Evolutionary conservation across 345 rosid species (phyloP), one percentile per base, ranked within the genome.

Genomic region (Linum tenue): DNA sequence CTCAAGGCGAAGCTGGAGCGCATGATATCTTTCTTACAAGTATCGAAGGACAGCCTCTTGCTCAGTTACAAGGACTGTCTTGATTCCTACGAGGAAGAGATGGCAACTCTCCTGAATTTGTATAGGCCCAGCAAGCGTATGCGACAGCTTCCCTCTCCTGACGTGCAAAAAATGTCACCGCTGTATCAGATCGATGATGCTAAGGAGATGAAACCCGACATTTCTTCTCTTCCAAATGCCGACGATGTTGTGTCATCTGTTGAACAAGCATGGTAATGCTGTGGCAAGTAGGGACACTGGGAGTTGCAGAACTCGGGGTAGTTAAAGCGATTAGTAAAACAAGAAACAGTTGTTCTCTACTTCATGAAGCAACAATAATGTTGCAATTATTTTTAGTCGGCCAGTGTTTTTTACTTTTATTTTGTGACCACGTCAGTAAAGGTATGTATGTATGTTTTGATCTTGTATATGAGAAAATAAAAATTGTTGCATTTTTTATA

Each of bases 171-270:
- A 76, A 78, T 78, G 67, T 63, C 79, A 44, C 97, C 87, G 67
- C 63, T 79, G 56, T 87, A 85, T 73, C 98, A 80, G 69, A 74
- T 82, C 78, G 85, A 76, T 81, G 96, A 87, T 77, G 76, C 79
- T 68, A 85, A 76, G 89, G 84, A 67, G 97, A 90, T 70, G 80
- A 92, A 90, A 76, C 89, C 98, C 61, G 85, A 79, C 35, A 22
- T 84, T 66, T 83, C 95, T 60, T 78, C 89, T 7, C 76, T 82
- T 62, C 70, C 91, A 62, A 86, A 78, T 77, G 71, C 83, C 73
- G 91, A 86, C 70, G 88, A 77, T 70, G 39, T 79, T 39, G 84
- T n/a, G n/a, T n/a, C n/a, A n/a, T n/a, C n/a, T n/a, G n/a, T n/a
- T n/a, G n/a, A n/a, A n/a, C n/a, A n/a, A n/a, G n/a, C n/a, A n/a